These are phyloP conservation scores for Monosporascus ibericus DNA, from an alignment of 2,329 filamentous ascomycete genomes.

Conservation along the genomic window DNA sequence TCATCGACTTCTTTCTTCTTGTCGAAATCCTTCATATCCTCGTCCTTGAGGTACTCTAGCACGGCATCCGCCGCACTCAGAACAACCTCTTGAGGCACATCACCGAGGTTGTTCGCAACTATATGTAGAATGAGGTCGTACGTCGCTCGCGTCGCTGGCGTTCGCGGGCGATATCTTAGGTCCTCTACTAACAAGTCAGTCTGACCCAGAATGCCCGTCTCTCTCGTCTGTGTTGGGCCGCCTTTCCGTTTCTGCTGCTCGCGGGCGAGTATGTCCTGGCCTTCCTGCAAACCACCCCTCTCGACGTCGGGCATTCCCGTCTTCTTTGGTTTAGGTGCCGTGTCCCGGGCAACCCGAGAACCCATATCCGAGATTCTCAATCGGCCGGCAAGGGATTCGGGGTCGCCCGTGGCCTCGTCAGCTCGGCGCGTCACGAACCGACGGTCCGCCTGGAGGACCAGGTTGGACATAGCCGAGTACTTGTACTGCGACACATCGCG, in stretches of 20 bases:
- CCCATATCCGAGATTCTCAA: conserved; percentile 96
- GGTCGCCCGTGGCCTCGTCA: conserved; percentile 94
- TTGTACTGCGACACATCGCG: conserved; percentile 95
- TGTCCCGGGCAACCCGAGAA: conserved; percentile 70
- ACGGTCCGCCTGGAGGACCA: conserved; percentile 99
- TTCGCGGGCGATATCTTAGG: conserved; percentile 85
- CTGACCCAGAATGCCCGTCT: conserved; percentile 73
- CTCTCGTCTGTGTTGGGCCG: conserved; percentile 63
- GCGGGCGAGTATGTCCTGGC: conserved; percentile 73
- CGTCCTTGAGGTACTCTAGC: conserved; percentile 88
- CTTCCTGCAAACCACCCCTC: conserved; percentile 70
- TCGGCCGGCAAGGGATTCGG: conserved; percentile 90
- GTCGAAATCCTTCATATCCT: conserved; percentile 92
- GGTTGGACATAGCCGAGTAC: conserved; percentile 99
- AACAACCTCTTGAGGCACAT: conserved; percentile 87
- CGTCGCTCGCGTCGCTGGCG: conserved; percentile 82
- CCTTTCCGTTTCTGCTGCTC: conserved; percentile 85
- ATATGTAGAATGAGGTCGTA: conserved; percentile 93
- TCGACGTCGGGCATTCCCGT: conserved; percentile 63
- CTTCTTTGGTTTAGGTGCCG: conserved; percentile 77
- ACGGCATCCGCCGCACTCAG: conserved; percentile 90
- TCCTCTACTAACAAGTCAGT: conserved; percentile 86
- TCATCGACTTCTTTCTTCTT: conserved; percentile 98
- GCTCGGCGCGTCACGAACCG: conserved; percentile 87
- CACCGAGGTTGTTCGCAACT: conserved; percentile 80